Evolutionary conservation across 257 asterid species (phyloP), one percentile per base, ranked within the genome.

Genomic region (Solanum ossicruentum): DNA sequence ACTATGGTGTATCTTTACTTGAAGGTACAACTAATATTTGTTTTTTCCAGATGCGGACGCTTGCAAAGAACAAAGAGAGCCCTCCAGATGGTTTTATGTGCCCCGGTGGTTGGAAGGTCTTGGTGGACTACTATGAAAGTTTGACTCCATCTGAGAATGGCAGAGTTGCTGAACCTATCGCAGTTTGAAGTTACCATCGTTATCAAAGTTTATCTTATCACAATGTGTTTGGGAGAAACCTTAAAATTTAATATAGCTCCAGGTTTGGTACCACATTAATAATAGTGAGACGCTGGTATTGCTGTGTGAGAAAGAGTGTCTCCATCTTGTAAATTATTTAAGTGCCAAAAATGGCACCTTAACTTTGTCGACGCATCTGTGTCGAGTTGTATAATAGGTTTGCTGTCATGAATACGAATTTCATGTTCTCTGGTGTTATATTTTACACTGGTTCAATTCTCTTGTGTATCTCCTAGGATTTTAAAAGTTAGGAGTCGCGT

Each of bases 11-110:
- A 69, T 32, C 8, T 36, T 78, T 60, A 77, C 36, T 77, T 77
- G 9, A 26, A 51, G 82, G 49, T 47, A 52, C 65, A 28, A 28
- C 80, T 32, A 32, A 66, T 7, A 21, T n/a, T 71, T 65, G 45
- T 9, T 77, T 83, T 32, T 70, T 20, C 91, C 65, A 96, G 99
- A 95, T 94, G 99, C 95, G 99, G 58, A 71, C 93, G 0, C 96
- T 95, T 45, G 99, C 98, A 1, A 95, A 91, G 94, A 97, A 93
- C 89, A 70, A 85, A 86, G 99, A 97, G 88, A 94, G 78, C 79
- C 98, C 98, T 70, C 98, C 99, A 0, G 97, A 95, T 71, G 99
- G 99, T 77, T 97, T 97, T 70, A 97, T 97, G 99, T 97, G 98
- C 91, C 98, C 96, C 2, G 93, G 98, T 67, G 99, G 99, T 2